These are phyloP conservation scores for Nothophaeocryptopus gaeumannii DNA, from an alignment of 2,329 filamentous ascomycete species.

Conservation along the genomic window DNA sequence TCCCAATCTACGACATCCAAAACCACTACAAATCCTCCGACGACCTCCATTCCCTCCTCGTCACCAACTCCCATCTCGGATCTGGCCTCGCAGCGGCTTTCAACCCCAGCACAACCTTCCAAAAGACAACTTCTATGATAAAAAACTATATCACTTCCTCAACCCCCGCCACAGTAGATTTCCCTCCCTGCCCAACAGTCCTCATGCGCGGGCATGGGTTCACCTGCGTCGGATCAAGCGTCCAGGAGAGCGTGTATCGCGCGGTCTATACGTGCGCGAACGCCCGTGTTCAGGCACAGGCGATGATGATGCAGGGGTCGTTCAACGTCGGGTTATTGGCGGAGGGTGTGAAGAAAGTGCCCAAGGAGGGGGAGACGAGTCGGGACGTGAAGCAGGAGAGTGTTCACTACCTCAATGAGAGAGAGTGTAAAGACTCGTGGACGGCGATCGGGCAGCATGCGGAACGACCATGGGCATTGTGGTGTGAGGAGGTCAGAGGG, in stretches of 20 bases:
- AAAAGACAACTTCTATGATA: constrained; percentile 30
- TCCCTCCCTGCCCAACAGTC: constrained; percentile 29
- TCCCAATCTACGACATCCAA: constrained; percentile 36
- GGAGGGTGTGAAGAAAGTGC: constrained; percentile 37
- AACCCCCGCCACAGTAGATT: constrained; percentile 13
- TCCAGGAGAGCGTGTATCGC: constrained; percentile 47
- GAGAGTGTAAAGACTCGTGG: constrained; percentile 43
- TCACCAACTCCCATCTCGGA: constrained; percentile 35
- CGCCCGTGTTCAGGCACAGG: constrained; percentile 42
- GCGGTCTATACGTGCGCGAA: constrained; percentile 43
- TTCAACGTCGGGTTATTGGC: constrained; percentile 41
- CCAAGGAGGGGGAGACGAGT: constrained; percentile 40
- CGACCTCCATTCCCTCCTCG: constrained; percentile 33
- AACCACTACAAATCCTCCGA: constrained; percentile 33
- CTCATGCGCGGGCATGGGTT: constrained; percentile 48
- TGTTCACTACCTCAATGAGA: constrained; percentile 43
- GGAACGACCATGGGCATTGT: constrained; percentile 43
- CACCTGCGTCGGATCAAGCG: constrained; percentile 40
- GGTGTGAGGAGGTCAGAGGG: constrained; percentile 43
- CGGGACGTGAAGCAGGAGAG: constrained; percentile 40
- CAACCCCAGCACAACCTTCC: constrained; percentile 23
- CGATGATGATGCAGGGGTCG: constrained; percentile 36
- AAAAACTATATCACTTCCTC: constrained; percentile 32
- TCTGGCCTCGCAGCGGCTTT: constrained; percentile 35
- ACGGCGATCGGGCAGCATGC: constrained; percentile 34